Evolutionary conservation across 108 stramenopile genomes (phyloP), one percentile per base, ranked within the genome.

Genomic region (Pseudonitzschia pungens): DNA sequence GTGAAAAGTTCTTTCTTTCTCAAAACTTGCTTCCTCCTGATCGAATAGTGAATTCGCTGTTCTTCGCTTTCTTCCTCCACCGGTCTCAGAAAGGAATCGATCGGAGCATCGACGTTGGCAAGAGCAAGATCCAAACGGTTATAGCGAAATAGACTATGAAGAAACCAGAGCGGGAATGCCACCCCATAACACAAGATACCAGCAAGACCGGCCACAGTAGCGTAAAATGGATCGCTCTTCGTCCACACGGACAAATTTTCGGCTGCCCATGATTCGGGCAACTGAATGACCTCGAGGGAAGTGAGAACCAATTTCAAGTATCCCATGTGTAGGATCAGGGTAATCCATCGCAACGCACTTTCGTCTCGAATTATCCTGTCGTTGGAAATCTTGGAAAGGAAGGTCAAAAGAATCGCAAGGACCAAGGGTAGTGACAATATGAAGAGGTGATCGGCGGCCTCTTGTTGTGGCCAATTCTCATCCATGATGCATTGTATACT

Each of bases 151-250:
- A 67, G 18, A 21, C 16, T 29, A 48, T 43, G 51, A n/a, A 71
- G 29, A 31, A 77, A 29, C 57, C 59, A 68, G 8, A 68, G 20
- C 10, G 77, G 77, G 28, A 73, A 59, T 41, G 68, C 40, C 31
- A 54, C 14, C 12, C 71, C 77, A 22, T 73, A 78, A 43, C 73
- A 48, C 22, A 69, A 22, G 18, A 78, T 50, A 41, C 77, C 77
- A 29, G 58, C 20, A 22, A 69, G 16, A 16, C 77, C 77, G 6
- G 33, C 33, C 26, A 69, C 21, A 41, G 72, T 42, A 18, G 42
- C 36, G 14, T 70, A 48, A 24, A 43, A 32, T 16, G 63, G 33
- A 27, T 65, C 70, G n/a, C 40, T 32, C 29, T 64, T 65, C 26
- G 55, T 40, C 76, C 76, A 65, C 18, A 22, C 28, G 41, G 27